These are phyloP conservation scores for Prunus kanzakura DNA, from an alignment of 306 rosid genomes.

Conservation along the genomic window DNA sequence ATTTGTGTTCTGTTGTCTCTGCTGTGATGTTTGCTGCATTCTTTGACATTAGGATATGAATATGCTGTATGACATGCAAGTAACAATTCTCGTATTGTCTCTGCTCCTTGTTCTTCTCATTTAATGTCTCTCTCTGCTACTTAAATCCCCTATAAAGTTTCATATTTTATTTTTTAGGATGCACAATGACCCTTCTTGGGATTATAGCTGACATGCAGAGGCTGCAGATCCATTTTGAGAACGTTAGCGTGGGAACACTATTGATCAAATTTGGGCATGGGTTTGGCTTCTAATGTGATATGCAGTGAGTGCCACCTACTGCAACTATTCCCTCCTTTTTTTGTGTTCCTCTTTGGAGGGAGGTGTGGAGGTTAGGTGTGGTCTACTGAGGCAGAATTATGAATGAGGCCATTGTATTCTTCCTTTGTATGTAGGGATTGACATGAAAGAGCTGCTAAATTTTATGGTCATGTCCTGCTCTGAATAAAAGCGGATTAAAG, in stretches of 20 bases:
- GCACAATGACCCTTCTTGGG: background rate
- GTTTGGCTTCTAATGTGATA: constrained; percentile 5
- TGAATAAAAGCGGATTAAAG: background rate
- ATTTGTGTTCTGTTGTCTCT: background rate
- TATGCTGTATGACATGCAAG: background rate
- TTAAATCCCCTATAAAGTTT: background rate
- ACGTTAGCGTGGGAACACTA: background rate
- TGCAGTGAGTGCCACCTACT: background rate
- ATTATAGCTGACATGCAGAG: background rate
- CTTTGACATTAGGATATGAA: background rate
- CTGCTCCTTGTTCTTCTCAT: too few species aligned
- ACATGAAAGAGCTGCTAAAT: background rate
- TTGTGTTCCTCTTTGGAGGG: background rate
- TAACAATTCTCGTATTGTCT: background rate
- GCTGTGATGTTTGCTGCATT: background rate
- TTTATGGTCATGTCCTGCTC: background rate
- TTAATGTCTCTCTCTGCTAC: background rate
- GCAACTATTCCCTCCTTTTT: background rate
- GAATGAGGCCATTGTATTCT: background rate
- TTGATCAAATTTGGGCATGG: background rate
- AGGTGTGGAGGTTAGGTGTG: background rate
- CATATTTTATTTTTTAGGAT: background rate
- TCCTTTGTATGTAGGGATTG: background rate
- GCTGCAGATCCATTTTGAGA: background rate
- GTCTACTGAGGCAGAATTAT: background rate